Evolutionary conservation across 177 flowering plant genomes (phyloP), one percentile per base, ranked within the genome.

Genomic region (Vitis hybrid): DNA sequence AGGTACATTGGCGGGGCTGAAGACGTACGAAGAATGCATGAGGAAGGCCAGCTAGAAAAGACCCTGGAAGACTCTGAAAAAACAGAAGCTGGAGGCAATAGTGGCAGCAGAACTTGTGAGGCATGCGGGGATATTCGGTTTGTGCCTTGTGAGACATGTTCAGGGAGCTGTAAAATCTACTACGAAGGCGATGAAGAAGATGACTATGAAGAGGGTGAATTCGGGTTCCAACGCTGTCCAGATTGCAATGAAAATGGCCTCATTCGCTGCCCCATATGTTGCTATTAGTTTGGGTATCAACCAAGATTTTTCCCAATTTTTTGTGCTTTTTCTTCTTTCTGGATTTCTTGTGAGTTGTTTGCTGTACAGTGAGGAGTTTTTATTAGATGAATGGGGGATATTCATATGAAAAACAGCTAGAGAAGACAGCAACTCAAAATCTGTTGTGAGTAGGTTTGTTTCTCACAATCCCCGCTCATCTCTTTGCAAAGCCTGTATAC

Each of bases 191-290:
- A 79, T 21, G 74, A 66, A 1, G 85, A 63, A 48, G 66, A 52
- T 4, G 53, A 49, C 4, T 20, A 32, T 13, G 66, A 30, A n/a
- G 78, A 68, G 4, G 75, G 61, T 17, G 90, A 80, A 21, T 86
- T 17, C 49, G 97, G 90, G 49, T 93, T 95, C 58, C 86, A 82
- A 58, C 79, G 96, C 9, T 95, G 99, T 60, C 92, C 93, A 2
- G 89, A 95, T 67, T 95, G 98, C 65, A 95, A 95, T 69, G 99
- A 95, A 65, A 93, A 95, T 70, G 99, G 99, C 5, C 77, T 95
- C 3, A 70, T 86, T 4, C 82, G 91, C 3, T 95, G 99, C 65
- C 93, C 97, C 3, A 56, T 85, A 20, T 94, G 98, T 61, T 87
- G 91, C 68, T 65, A 74, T 74, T 86, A 73, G 76, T 49, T 58